A percentile compares a stretch with the other conserved stretches of the same genome.
Conservation (phyloP, 371 early-diverging fungal species). For the Mucor piriformis region DNA sequence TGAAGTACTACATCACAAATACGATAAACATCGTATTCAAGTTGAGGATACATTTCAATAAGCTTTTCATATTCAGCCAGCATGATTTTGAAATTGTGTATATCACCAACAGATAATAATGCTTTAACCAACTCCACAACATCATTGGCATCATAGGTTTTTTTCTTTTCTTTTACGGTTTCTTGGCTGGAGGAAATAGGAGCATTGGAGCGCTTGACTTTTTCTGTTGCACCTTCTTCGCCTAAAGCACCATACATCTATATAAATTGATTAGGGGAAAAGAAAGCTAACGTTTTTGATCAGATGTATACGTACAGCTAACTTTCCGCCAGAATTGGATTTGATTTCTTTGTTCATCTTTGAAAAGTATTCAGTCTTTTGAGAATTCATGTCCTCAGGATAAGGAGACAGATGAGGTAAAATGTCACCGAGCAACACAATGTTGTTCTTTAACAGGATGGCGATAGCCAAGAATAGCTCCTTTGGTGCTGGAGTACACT, state of each 20-base stretch:
- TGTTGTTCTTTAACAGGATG: slow-evolving; percentile 64
- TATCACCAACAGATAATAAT: slow-evolving; percentile 69
- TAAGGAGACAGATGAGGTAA: slow-evolving; percentile 72
- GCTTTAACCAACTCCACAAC: slow-evolving; percentile 66
- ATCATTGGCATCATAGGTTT: slow-evolving; percentile 50
- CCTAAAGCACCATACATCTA: slow-evolving; percentile 47
- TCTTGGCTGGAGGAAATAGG: slow-evolving; percentile 15
- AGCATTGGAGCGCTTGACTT: slow-evolving; percentile 11
- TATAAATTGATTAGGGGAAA: background rate
- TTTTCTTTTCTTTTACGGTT: slow-evolving; percentile 6
- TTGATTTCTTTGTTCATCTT: slow-evolving; percentile 56
- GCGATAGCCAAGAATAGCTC: slow-evolving; percentile 46
- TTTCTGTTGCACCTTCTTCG: slow-evolving; percentile 45
- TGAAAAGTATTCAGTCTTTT: slow-evolving; percentile 50
- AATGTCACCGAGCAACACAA: slow-evolving; percentile 74
- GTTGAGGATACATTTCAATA: slow-evolving; percentile 59
- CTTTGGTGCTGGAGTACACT: slow-evolving; percentile 30
- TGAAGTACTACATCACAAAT: slow-evolving; percentile 60
- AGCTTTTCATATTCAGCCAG: slow-evolving; percentile 62
- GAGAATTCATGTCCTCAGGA: slow-evolving; percentile 55
- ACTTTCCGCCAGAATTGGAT: slow-evolving; percentile 39
- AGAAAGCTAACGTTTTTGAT: no score
- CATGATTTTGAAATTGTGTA: slow-evolving; percentile 56
- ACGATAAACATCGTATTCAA: slow-evolving; percentile 66
- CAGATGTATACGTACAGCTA: slow-evolving; percentile 32